phyloP scores from a whole-genome alignment of 768 basidiomycete species.

The Paxillus rubicundulus region DNA sequence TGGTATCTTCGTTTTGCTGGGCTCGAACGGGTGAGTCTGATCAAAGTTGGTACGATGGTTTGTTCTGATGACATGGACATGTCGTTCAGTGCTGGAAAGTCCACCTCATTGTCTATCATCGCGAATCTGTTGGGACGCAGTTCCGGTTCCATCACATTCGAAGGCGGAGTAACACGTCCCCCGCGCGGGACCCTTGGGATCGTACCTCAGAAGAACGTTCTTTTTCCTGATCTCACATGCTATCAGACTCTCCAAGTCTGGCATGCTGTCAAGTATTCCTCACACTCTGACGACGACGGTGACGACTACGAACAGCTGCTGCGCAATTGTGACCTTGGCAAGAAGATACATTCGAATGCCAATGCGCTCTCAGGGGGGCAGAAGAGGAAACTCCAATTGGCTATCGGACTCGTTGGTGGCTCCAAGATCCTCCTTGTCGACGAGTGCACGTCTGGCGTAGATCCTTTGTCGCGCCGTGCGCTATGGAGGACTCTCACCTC shows the following conservation, averaged over 20 bases:
- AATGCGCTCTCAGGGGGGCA: slow-evolving; percentile 73
- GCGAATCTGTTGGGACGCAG: slow-evolving; percentile 60
- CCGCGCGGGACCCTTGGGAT: slow-evolving; percentile 69
- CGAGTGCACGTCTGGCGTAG: slow-evolving; percentile 78
- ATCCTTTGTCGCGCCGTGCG: slow-evolving; percentile 74
- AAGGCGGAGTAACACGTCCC: slow-evolving; percentile 51
- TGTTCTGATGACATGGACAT: slow-evolving; percentile 1
- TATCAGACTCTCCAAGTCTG: slow-evolving; percentile 71
- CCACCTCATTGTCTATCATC: slow-evolving; percentile 65
- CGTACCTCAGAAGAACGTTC: slow-evolving; percentile 81
- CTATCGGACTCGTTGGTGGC: slow-evolving; percentile 74
- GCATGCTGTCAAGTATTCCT: slow-evolving; percentile 68
- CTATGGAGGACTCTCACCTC: slow-evolving; percentile 74
- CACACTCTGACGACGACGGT: slow-evolving; percentile 35
- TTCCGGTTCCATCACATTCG: slow-evolving; percentile 54
- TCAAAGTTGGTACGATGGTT: not conserved
- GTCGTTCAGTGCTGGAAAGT: slow-evolving; percentile 66
- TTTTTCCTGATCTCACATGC: slow-evolving; percentile 74
- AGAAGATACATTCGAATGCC: slow-evolving; percentile 66
- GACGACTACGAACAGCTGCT: slow-evolving; percentile 66
- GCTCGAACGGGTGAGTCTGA: slow-evolving; percentile 61
- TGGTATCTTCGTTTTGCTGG: slow-evolving; percentile 76
- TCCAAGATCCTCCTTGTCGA: slow-evolving; percentile 66
- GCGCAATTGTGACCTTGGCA: slow-evolving; percentile 68
- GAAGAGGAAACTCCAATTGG: slow-evolving; percentile 81